Evolutionary conservation across 2,329 filamentous ascomycete genomes (phyloP), one percentile per base, ranked within the genome.

Genomic region (Simplicillium aogashimaense): DNA sequence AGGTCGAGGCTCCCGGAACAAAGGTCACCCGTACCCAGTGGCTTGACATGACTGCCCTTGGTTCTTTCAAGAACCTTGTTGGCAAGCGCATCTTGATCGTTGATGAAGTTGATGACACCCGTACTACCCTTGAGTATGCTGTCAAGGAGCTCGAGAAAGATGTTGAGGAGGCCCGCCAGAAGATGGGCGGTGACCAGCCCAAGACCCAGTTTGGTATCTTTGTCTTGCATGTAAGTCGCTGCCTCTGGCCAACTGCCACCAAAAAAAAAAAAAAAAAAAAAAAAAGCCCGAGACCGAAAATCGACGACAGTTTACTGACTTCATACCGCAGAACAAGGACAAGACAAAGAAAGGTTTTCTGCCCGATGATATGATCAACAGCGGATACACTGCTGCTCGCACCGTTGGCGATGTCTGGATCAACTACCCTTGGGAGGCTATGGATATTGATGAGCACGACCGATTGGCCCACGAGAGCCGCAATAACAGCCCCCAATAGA

Each of bases 1-100:
- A 67, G 43, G 64, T 66, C 43, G 92, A 98, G 67, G 67, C 74
- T 47, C 82, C 84, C 34, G 90, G 90, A 50, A 95, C 86, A 50
- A 92, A 94, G 69, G 92, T 98, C 53, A 97, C 87, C 33, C 85
- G 92, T 53, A 97, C 92, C 31, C 92, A 98, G 76, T 98, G 92
- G 92, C 80, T 98, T 43, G 92, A 98, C 63, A 70, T 98, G 45
- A 85, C 75, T 48, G 83, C 82, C 36, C 75, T 95, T 36, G 73
- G 76, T 49, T 81, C 88, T 64, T 92, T 94, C 82, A 75, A 80
- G 58, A 89, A 89, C 65, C 69, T 95, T 56, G 83, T 94, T 47
- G 87, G 87, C 65, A 94, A 94, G 76, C 85, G 85, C 60, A 80
- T 95, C 45, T 70, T 95, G 49, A 94, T 95, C 48, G 88, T 95